A percentile compares a stretch with the other conserved stretches of the same genome.
Evolutionary conservation across 768 basidiomycete species (phyloP).

Genomic region (Leccinum incarnatum): DNA sequence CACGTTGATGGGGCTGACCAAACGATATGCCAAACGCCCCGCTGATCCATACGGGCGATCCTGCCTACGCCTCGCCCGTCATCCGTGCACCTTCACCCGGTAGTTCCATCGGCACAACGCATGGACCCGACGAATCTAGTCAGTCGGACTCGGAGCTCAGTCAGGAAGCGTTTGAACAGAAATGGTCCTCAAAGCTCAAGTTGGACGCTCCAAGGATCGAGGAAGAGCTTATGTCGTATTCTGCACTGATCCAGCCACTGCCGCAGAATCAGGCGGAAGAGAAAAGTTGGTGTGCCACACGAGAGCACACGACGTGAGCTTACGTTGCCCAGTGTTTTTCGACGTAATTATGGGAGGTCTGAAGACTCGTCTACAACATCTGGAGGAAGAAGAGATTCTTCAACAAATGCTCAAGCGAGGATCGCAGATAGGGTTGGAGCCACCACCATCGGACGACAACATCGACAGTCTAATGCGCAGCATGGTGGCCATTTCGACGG

Average conservation of each 20-base stretch:
- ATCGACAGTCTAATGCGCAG: conserved; percentile 42
- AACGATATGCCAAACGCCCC: conserved; percentile 29
- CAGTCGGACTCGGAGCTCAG: conserved; percentile 39
- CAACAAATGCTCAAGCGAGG: conserved; percentile 38
- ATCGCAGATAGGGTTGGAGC: conserved; percentile 36
- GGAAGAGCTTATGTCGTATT: conserved; percentile 34
- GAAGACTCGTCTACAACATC: conserved; percentile 33
- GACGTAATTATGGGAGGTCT: conserved; percentile 39
- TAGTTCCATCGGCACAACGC: conserved; percentile 47
- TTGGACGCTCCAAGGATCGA: conserved; percentile 36
- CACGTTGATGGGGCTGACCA: not conserved
- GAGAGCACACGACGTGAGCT: conserved; percentile 1
- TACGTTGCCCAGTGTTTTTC: conserved; percentile 31
- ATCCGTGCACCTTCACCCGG: conserved; percentile 47
- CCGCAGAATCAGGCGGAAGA: conserved; percentile 36
- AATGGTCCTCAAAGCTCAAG: conserved; percentile 33
- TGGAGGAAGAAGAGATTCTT: conserved; percentile 46
- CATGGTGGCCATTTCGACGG: conserved; percentile 34
- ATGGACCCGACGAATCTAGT: conserved; percentile 44
- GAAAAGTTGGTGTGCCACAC: conserved; percentile 32
- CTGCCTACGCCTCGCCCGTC: conserved; percentile 44
- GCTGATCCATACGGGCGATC: conserved; percentile 33
- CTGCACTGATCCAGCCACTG: conserved; percentile 33
- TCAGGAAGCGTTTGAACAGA: conserved; percentile 37
- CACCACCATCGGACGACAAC: conserved; percentile 34